phyloP scores from a whole-genome alignment of 768 basidiomycete genomes.

The Tricholoma flavovirens region DNA sequence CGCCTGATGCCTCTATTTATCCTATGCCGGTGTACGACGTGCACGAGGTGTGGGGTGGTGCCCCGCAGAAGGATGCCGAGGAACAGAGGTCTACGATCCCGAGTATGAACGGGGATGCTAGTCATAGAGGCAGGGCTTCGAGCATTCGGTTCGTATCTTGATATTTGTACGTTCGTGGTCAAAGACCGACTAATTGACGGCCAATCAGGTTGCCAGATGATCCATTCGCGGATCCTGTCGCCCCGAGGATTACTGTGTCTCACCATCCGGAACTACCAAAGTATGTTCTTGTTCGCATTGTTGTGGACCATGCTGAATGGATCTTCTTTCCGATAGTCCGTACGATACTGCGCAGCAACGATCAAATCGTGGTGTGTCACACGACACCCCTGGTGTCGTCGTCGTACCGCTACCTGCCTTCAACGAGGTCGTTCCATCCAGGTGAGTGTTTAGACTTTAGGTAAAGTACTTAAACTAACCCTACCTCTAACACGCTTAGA shows the following conservation, averaged over 20 bases:
- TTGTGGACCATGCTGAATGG: background rate
- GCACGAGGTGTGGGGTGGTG: slow-evolving; percentile 17
- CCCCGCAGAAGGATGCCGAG: background rate
- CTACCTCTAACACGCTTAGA: slow-evolving; percentile 7
- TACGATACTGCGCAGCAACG: slow-evolving; percentile 17
- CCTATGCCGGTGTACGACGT: slow-evolving; percentile 9
- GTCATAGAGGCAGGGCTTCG: slow-evolving; percentile 8
- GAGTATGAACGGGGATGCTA: slow-evolving; percentile 6
- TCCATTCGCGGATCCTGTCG: slow-evolving; percentile 31
- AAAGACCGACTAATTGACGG: background rate
- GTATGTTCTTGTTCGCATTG: slow-evolving; percentile 19
- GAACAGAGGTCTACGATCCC: background rate
- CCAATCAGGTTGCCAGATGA: slow-evolving; percentile 17
- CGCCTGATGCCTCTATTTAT: slow-evolving; percentile 6
- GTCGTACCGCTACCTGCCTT: slow-evolving; percentile 39
- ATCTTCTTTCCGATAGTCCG: slow-evolving; percentile 9
- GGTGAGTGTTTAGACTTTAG: slow-evolving; percentile 11
- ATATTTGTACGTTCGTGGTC: background rate
- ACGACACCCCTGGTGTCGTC: slow-evolving; percentile 23
- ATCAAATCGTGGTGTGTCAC: slow-evolving; percentile 16
- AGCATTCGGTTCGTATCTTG: slow-evolving; percentile 11
- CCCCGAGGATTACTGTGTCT: slow-evolving; percentile 21
- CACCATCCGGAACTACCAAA: slow-evolving; percentile 21
- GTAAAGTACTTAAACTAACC: background rate
- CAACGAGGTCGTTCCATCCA: slow-evolving; percentile 31